Conservation (phyloP, 495 filamentous ascomycete species). For the Tuber borchii region DNA sequence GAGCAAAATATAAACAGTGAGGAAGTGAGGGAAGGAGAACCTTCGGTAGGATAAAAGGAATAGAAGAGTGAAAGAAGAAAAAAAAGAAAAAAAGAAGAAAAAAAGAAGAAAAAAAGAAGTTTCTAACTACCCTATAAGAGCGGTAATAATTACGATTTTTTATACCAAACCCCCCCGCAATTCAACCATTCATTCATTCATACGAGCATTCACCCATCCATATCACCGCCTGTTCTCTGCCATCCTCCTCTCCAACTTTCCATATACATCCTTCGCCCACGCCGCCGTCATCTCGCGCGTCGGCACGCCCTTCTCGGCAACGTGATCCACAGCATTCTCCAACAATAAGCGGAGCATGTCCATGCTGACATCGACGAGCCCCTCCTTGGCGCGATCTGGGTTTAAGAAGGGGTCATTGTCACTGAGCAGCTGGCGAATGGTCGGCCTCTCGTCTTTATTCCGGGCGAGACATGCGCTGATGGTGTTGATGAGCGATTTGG, state of each 20-base stretch:
- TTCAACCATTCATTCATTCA: not conserved
- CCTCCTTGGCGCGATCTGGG: constrained; percentile 56
- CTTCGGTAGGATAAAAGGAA: not conserved
- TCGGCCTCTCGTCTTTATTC: constrained; percentile 69
- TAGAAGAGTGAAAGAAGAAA: not conserved
- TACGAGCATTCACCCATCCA: constrained; percentile 7
- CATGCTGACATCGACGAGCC: constrained; percentile 55
- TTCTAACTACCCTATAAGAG: not conserved
- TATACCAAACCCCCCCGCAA: not conserved
- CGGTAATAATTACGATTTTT: not conserved
- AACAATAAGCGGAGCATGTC: constrained; percentile 61
- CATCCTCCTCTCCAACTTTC: constrained; percentile 37
- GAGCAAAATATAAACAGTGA: not conserved
- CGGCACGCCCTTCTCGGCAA: constrained; percentile 53
- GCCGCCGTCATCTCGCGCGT: constrained; percentile 54
- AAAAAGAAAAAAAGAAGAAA: not conserved
- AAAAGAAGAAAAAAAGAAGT: not conserved
- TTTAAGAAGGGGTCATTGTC: constrained; percentile 73
- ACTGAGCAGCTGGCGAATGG: constrained; percentile 65
- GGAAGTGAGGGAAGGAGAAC: not conserved
- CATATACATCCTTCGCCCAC: constrained; percentile 50
- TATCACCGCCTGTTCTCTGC: constrained; percentile 15
- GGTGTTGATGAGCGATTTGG: constrained; percentile 62
- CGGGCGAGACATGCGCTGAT: constrained; percentile 74
- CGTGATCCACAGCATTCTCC: constrained; percentile 60